phyloP scores from a whole-genome alignment of 306 rosid genomes.

The Cucumis sativus region DNA sequence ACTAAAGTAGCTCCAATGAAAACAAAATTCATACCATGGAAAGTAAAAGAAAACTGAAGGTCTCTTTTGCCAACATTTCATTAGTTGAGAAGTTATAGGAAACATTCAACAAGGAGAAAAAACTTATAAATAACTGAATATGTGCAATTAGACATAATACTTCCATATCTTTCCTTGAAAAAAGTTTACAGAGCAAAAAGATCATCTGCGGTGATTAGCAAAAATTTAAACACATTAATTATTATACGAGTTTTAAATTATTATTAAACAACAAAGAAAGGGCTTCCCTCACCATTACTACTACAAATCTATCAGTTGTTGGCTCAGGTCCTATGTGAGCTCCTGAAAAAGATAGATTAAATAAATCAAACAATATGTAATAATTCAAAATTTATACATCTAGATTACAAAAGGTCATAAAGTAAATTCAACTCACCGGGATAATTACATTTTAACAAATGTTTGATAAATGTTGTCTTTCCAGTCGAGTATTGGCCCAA shows the following conservation, averaged over 20 bases:
- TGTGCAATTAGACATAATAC: background rate
- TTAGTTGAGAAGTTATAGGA: background rate
- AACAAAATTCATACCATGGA: background rate
- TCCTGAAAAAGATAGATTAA: conserved; percentile 28
- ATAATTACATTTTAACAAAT: conserved; percentile 60
- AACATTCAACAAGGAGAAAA: background rate
- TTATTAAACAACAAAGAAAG: background rate
- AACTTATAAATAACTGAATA: background rate
- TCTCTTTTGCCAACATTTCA: background rate
- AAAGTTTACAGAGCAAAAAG: background rate
- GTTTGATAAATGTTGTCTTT: conserved; percentile 89
- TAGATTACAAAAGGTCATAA: background rate
- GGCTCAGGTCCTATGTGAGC: conserved; percentile 99
- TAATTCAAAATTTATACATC: background rate
- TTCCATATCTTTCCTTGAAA: background rate
- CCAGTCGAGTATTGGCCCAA: conserved; percentile 98
- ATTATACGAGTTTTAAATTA: background rate
- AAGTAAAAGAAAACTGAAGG: background rate
- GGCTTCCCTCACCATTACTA: conserved; percentile 57
- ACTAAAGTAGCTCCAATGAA: background rate
- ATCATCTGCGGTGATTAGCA: background rate
- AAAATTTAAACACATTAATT: background rate
- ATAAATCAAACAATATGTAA: background rate
- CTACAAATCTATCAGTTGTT: conserved; percentile 93
- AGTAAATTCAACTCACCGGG: conserved; percentile 53